Evolutionary conservation across 2,329 filamentous ascomycete genomes (phyloP), one percentile per base, ranked within the genome.

Genomic region (Aschersonia sp.): DNA sequence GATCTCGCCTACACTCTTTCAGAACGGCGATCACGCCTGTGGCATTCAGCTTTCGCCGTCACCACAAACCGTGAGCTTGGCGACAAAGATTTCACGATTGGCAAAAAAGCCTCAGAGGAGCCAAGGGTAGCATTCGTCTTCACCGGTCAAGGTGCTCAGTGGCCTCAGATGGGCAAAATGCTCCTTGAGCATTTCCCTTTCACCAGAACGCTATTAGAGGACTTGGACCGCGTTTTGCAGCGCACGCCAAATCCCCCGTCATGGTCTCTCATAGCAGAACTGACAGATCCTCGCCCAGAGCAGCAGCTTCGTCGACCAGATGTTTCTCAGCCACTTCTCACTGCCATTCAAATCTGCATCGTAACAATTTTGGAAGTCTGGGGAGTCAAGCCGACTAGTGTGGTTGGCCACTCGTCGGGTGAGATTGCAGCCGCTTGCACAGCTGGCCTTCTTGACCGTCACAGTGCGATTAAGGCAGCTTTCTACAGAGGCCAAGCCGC

Each of bases 331-430:
- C 70, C 74, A 1, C 53, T 75, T 1, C 76, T 69, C 45, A 76
- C 73, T 0, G 73, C 73, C 0, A 39, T 79, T 1, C 76, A 78
- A 51, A 61, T 79, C 5, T 73, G 61, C 1, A 53, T 73, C 2
- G 65, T 62, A 3, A 55, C 69, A 6, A 53, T 69, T 0, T 55
- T 69, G 4, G 51, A 56, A 0, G 59, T 51, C 1, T 63, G 56
- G 51, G 53, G 48, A 0, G 51, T 69, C 6, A 48, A 44, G 0
- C 62, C 65, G 0, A 22, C 51, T 3, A 58, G 56, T 2, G 60
- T 67, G 4, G 51, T 63, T 1, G 65, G 66, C 1, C 65, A 69
- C 45, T 66, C 64, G 1, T 59, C 55, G 5, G 66, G 66, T 2
- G 65, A 67, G 47, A 66, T 67, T 12, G 64, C 60, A 0, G 66